Conservation (phyloP, 1,284 basidiomycete species). For the Dichomitus squalens region DNA sequence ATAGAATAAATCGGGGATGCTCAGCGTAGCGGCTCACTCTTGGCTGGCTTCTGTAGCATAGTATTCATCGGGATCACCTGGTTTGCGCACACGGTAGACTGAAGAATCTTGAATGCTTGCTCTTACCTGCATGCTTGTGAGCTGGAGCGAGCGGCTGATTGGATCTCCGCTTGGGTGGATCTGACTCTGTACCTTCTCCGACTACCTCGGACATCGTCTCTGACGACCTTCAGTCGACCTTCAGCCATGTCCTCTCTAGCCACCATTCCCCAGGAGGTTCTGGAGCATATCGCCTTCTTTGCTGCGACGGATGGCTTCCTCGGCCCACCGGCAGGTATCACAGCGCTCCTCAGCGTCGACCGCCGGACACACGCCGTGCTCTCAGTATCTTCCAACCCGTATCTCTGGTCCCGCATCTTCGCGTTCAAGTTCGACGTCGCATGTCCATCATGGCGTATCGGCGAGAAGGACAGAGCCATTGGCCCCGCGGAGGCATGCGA, state of each 20-base stretch:
- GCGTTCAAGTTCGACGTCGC: conserved; percentile 43
- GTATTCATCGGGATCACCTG: too few species aligned
- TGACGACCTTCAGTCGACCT: not conserved
- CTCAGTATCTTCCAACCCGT: conserved; percentile 38
- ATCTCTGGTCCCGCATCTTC: conserved; percentile 50
- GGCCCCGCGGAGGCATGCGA: conserved; percentile 33
- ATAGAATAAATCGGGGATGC: too few species aligned
- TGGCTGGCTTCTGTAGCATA: too few species aligned
- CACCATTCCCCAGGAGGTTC: conserved; percentile 41
- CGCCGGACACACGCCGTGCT: conserved; percentile 37
- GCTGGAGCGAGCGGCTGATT: too few species aligned
- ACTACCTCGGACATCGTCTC: not conserved
- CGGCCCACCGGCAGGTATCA: conserved; percentile 36
- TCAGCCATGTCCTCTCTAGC: conserved; percentile 19
- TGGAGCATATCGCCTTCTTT: conserved; percentile 45
- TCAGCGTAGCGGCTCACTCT: too few species aligned
- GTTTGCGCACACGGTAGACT: too few species aligned
- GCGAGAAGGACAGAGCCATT: conserved; percentile 8
- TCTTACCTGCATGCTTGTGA: too few species aligned
- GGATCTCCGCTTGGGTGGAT: not conserved
- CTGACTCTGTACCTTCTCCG: not conserved
- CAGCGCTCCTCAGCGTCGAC: conserved; percentile 42
- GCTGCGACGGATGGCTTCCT: conserved; percentile 33
- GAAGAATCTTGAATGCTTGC: too few species aligned
- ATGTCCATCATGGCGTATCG: conserved; percentile 32